phyloP scores from a whole-genome alignment of 1,284 basidiomycete genomes.

The Ganoderma meredithae region DNA sequence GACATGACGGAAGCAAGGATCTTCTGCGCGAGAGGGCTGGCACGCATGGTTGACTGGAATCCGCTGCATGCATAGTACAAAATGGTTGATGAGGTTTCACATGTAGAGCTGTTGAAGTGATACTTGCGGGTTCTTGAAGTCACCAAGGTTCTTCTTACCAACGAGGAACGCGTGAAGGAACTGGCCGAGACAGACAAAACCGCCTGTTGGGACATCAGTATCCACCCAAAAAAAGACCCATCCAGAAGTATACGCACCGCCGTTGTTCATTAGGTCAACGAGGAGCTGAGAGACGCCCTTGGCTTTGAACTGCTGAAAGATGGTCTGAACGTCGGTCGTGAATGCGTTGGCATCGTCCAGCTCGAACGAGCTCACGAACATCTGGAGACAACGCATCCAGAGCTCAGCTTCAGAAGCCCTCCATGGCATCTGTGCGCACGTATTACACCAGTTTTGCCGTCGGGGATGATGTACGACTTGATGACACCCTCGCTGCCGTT shows the following conservation, averaged over 20 bases:
- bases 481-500: constrained; percentile 61
- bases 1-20: constrained; percentile 60
- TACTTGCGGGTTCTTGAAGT: constrained; percentile 58
- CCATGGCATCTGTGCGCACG: background rate
- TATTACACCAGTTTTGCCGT: constrained; percentile 66
- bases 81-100: background rate
- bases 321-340: constrained; percentile 58
- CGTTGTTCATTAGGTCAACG: constrained; percentile 69
- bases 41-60: constrained; percentile 60
- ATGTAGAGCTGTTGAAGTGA: background rate
- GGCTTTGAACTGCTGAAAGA: constrained; percentile 54
- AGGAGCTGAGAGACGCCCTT: constrained; percentile 59
- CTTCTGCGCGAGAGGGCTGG: constrained; percentile 62
- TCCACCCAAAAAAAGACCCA: background rate
- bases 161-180: constrained; percentile 66
- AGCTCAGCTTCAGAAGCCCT: background rate
- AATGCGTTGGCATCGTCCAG: constrained; percentile 55
- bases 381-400: constrained; percentile 42
- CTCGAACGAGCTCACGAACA: constrained; percentile 70
- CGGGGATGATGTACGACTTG: constrained; percentile 65
- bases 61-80: constrained; percentile 47
- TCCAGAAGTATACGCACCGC: constrained; percentile 45
- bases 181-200: constrained; percentile 65
- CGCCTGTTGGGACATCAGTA: constrained; percentile 46
- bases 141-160: constrained; percentile 46